A percentile compares a stretch with the other conserved stretches of the same genome.
phyloP scores from a whole-genome alignment of 805 yeast genomes.

The Pichia rugopelliculosa region DNA sequence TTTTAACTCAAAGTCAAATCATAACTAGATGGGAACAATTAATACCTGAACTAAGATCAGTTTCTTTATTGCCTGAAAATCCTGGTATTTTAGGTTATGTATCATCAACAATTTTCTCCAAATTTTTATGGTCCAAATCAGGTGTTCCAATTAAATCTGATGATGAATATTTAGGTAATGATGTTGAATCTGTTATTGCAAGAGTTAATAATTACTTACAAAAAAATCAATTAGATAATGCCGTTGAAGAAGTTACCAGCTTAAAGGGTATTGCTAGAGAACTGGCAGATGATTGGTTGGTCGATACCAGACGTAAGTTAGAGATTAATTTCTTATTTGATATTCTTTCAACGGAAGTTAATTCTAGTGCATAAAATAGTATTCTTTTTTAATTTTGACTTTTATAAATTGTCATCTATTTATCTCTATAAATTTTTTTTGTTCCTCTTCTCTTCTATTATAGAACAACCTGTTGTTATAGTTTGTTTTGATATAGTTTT shows the following conservation, averaged over 20 bases:
- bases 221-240: slow-evolving; percentile 73
- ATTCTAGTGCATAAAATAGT: slow-evolving; percentile 24
- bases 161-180: slow-evolving; percentile 46
- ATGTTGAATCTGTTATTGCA: slow-evolving; percentile 82
- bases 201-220: slow-evolving; percentile 71
- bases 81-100: slow-evolving; percentile 93
- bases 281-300: slow-evolving; percentile 87
- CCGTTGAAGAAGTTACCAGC: slow-evolving; percentile 86
- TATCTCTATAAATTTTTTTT: neutral
- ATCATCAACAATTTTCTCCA: slow-evolving; percentile 70
- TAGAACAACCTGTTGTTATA: neutral
- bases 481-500: neutral
- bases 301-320: slow-evolving; percentile 79
- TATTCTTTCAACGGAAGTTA: slow-evolving; percentile 59
- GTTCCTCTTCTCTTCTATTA: neutral
- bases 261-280: slow-evolving; percentile 91
- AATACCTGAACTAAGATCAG: slow-evolving; percentile 80
- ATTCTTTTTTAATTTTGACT: neutral
- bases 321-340: slow-evolving; percentile 79
- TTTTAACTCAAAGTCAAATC: slow-evolving; percentile 71
- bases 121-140: slow-evolving; percentile 64
- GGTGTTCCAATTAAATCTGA: slow-evolving; percentile 53
- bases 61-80: slow-evolving; percentile 85
- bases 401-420: neutral
- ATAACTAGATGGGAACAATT: slow-evolving; percentile 73